A percentile compares a stretch with the other conserved stretches of the same genome.
Evolutionary conservation across 495 filamentous ascomycete genomes (phyloP).

Genomic region (Aspergillus nidulans): DNA sequence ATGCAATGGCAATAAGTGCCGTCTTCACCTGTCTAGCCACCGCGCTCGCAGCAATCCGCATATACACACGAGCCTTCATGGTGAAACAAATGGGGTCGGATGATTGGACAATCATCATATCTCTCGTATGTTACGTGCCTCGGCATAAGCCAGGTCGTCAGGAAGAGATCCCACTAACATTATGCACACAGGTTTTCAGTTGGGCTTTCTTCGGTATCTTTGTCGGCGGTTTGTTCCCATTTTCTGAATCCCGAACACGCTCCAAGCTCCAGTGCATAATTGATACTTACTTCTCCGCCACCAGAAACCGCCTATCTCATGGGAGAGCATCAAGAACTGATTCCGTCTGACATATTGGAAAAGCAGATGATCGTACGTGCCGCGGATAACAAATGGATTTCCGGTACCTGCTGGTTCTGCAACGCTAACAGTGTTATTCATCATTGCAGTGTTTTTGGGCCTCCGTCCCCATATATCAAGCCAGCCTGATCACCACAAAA

Average conservation of each 20-base stretch:
- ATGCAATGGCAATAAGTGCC: slow-evolving; percentile 27
- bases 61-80: slow-evolving; percentile 51
- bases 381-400: background rate
- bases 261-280: background rate
- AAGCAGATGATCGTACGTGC: slow-evolving; percentile 32
- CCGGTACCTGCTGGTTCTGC: background rate
- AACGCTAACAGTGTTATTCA: background rate
- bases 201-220: slow-evolving; percentile 34
- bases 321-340: slow-evolving; percentile 28
- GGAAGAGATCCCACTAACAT: background rate
- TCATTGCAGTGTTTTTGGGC: slow-evolving; percentile 32
- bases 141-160: background rate
- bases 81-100: slow-evolving; percentile 58
- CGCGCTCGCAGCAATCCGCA: slow-evolving; percentile 24
- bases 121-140: slow-evolving; percentile 20
- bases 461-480: slow-evolving; percentile 32
- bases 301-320: slow-evolving; percentile 34
- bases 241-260: background rate
- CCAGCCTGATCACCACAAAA: slow-evolving; percentile 32
- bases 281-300: slow-evolving; percentile 7
- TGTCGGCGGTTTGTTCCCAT: slow-evolving; percentile 25
- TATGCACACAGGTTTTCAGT: slow-evolving; percentile 27
- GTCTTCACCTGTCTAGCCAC: slow-evolving; percentile 33
- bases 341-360: slow-evolving; percentile 18
- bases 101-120: slow-evolving; percentile 34